phyloP scores from a whole-genome alignment of 345 rosid species.

The Erucastrum elatum region DNA sequence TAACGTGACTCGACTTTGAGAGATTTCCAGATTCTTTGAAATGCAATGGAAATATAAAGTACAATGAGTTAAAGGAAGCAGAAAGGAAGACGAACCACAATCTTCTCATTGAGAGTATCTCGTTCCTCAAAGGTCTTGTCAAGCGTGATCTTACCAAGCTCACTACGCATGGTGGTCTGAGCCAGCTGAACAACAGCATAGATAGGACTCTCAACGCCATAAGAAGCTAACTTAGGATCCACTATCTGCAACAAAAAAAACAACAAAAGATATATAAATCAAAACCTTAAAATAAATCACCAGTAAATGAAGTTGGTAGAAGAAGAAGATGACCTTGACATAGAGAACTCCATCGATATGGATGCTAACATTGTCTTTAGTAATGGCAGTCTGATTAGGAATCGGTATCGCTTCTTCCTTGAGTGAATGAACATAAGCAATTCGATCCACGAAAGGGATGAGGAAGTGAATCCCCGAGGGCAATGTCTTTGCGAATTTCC shows the following conservation, averaged over 20 bases:
- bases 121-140: conserved; percentile 98
- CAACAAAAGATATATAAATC: neutral
- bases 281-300: neutral
- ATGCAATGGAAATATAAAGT: neutral
- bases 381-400: conserved; percentile 88
- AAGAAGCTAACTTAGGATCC: conserved; percentile 87
- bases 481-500: conserved; percentile 78
- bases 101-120: conserved; percentile 89
- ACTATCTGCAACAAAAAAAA: conserved; percentile 56
- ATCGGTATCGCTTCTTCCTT: conserved; percentile 96
- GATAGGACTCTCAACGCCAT: conserved; percentile 94
- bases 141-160: conserved; percentile 94
- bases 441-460: conserved; percentile 85
- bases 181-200: conserved; percentile 96
- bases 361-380: conserved; percentile 93
- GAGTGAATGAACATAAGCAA: conserved; percentile 94
- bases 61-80: neutral
- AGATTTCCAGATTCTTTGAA: neutral
- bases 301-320: neutral
- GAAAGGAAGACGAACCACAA: conserved; percentile 62
- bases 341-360: conserved; percentile 87
- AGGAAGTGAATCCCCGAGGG: conserved; percentile 87
- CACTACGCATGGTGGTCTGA: conserved; percentile 98
- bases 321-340: conserved; percentile 59
- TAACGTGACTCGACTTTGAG: conserved; percentile 7